Evolutionary conservation across 2,329 filamentous ascomycete genomes (phyloP).

Genomic region (Penicillium nordicum): DNA sequence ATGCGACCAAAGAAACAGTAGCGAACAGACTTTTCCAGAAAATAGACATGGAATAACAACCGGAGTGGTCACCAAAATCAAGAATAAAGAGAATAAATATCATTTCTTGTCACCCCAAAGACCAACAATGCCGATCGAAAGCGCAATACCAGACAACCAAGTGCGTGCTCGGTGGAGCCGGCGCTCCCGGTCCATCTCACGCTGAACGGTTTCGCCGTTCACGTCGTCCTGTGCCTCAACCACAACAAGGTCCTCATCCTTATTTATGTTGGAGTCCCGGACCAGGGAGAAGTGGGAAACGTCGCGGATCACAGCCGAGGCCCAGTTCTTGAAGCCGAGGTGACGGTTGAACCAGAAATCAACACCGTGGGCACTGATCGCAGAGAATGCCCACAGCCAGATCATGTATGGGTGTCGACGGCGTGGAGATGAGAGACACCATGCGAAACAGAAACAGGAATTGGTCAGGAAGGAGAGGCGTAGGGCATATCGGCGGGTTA

Average conservation of each 20-base stretch:
- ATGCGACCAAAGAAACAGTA: neutral
- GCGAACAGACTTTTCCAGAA: neutral
- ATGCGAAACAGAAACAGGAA: constrained; percentile 72
- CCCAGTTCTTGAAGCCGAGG: constrained; percentile 45
- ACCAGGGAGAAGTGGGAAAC: constrained; percentile 21
- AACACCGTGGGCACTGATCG: constrained; percentile 50
- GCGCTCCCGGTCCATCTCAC: constrained; percentile 44
- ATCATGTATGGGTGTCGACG: constrained; percentile 84
- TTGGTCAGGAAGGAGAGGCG: constrained; percentile 66
- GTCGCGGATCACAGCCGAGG: constrained; percentile 44
- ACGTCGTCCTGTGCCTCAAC: constrained; percentile 40
- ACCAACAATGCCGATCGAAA: constrained; percentile 48
- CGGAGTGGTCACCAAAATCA: constrained; percentile 5
- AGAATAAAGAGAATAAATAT: neutral
- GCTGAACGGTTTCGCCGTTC: constrained; percentile 47
- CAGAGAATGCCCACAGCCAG: constrained; percentile 69
- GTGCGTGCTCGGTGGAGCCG: constrained; percentile 38
- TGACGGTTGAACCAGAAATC: constrained; percentile 72
- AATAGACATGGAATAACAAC: constrained; percentile 1
- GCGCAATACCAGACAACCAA: constrained; percentile 41
- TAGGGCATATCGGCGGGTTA: constrained; percentile 63
- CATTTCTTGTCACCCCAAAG: constrained; percentile 46
- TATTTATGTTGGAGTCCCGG: constrained; percentile 23
- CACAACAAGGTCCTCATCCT: constrained; percentile 39
- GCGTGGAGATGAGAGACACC: constrained; percentile 68